phyloP scores from a whole-genome alignment of 192 early-diverging fungal species.

The Backusella psychrophila region DNA sequence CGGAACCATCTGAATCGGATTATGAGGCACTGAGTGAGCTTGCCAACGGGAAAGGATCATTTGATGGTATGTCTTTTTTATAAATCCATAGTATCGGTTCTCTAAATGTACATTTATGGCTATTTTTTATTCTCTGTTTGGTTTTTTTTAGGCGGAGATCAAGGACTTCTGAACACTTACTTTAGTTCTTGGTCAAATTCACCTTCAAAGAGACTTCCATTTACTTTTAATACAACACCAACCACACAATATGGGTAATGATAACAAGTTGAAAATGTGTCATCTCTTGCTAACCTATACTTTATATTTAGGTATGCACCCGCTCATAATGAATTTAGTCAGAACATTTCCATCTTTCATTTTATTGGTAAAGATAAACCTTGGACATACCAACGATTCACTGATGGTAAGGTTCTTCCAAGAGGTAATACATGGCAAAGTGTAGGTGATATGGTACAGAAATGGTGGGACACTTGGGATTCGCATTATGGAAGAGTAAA shows the following conservation, averaged over 20 bases:
- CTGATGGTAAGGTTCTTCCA: constrained; percentile 56
- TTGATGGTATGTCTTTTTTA: constrained; percentile 69
- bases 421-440: constrained; percentile 48
- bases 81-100: neutral
- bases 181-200: constrained; percentile 74
- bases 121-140: neutral
- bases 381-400: constrained; percentile 75
- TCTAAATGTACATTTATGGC: neutral
- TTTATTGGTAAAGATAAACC: constrained; percentile 91
- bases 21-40: constrained; percentile 51
- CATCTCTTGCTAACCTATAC: neutral
- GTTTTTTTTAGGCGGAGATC: constrained; percentile 73
- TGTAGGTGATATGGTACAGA: constrained; percentile 52
- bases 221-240: constrained; percentile 89
- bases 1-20: constrained; percentile 51
- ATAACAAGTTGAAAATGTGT: neutral
- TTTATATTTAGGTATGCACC: constrained; percentile 60
- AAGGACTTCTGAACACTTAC: constrained; percentile 89
- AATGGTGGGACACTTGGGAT: constrained; percentile 78
- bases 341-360: constrained; percentile 78
- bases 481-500: constrained; percentile 41
- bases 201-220: constrained; percentile 73
- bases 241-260: constrained; percentile 71
- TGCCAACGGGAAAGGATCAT: constrained; percentile 60
- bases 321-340: constrained; percentile 71